Evolutionary conservation across 495 filamentous ascomycete genomes (phyloP).

Genomic region (Echria macrotheca): DNA sequence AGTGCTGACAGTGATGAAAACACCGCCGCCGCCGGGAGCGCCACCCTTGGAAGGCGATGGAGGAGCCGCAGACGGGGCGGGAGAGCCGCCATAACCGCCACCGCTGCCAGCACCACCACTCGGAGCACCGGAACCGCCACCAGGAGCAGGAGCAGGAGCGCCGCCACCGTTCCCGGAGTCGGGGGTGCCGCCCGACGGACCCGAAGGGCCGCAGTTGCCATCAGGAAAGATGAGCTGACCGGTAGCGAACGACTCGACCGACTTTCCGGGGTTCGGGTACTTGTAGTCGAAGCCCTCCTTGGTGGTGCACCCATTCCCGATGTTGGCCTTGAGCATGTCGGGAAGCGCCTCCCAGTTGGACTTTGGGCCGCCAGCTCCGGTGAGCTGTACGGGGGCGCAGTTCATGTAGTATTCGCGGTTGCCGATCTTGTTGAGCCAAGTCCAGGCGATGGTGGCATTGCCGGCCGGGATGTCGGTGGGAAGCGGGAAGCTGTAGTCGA

Average conservation of each 20-base stretch:
- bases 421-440: conserved; percentile 87
- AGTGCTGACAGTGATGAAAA: conserved; percentile 54
- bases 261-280: conserved; percentile 54
- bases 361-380: conserved; percentile 43
- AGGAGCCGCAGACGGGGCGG: background rate
- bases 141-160: background rate
- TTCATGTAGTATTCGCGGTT: conserved; percentile 97
- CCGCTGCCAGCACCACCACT: too few relatives aligned
- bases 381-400: conserved; percentile 70
- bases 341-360: conserved; percentile 57
- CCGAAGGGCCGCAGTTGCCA: conserved; percentile 16
- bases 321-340: conserved; percentile 76
- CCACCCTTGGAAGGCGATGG: conserved; percentile 8
- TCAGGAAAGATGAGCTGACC: conserved; percentile 6
- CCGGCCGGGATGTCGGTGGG: conserved; percentile 54
- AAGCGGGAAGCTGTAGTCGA: conserved; percentile 51
- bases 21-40: conserved; percentile 58
- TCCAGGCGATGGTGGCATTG: conserved; percentile 69
- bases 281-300: conserved; percentile 36
- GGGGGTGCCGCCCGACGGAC: background rate
- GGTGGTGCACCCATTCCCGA: conserved; percentile 53
- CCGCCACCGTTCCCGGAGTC: conserved; percentile 4
- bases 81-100: too few relatives aligned
- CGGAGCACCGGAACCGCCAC: background rate
- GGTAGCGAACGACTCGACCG: conserved; percentile 43